Base-by-base conservation (phyloP, 1,284 basidiomycete genomes). In the Fomitopsis betulina region DNA sequence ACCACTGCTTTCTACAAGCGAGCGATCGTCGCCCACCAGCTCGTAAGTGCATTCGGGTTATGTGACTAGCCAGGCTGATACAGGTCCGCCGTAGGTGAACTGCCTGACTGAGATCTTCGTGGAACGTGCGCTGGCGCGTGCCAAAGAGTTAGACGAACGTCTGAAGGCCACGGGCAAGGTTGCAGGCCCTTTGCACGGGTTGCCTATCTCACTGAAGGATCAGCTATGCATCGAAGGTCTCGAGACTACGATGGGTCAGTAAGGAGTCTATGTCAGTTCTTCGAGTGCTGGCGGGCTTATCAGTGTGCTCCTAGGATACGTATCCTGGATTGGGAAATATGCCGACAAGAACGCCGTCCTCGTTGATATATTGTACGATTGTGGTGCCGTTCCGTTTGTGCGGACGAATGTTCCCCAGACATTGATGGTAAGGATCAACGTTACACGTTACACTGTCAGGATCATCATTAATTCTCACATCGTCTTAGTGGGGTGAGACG, bases 1-100 rank as follows among this genome's bases (percentile, higher is more conserved):
- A 85, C 86, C 0, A 85, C 79, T 4, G 88, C 91, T 0, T 93
- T 89, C 70, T 85, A 84, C 69, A 93, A 94, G 74, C 79, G 91
- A 21, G 89, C 92, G 0, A 79, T 90, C 52, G 73, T 94, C 53
- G 91, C 93, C 0, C 92, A 94, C 59, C 93, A 94, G 68, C 72
- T 92, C 13, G 92, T 92, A 60, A 68, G 86, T 75, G 37, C 19
- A 32, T 39, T 23, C 42, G 30, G 17, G 13, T 51, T 38, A 55
- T 21, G 39, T 54, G 10, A 30, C 56, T 58, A 38, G 61, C 56
- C 86, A 63, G 74, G 50, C 25, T 47, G 25, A 47, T n/a, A 3
- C 21, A 15, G 23, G 3, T n/a, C 21, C 25, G 42, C 19, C 27
- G 65, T 67, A 79, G 76, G 86, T 86, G 60, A 79, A 84, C 38